phyloP scores from a whole-genome alignment of 2,329 filamentous ascomycete species.

The Pseudocercospora musae region DNA sequence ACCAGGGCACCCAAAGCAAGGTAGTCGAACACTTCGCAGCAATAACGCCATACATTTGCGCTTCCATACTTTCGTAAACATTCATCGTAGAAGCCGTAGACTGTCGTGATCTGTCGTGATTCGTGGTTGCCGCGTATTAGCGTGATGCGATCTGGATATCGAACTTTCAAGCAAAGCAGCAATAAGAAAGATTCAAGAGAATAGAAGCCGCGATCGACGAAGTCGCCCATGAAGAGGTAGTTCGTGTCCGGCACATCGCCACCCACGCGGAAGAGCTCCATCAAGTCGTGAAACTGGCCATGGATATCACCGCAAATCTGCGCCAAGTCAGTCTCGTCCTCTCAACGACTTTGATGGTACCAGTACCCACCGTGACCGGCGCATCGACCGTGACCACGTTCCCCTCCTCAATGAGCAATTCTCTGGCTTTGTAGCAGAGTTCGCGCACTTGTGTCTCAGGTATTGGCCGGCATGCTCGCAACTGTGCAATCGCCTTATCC shows the following conservation, averaged over 20 bases:
- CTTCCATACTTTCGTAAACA: slow-evolving; percentile 94
- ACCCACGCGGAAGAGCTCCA: slow-evolving; percentile 98
- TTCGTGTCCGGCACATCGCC: slow-evolving; percentile 97
- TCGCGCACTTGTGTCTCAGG: slow-evolving; percentile 94
- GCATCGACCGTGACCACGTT: slow-evolving; percentile 95
- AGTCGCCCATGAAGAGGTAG: slow-evolving; percentile 96
- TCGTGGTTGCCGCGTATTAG: slow-evolving; percentile 78
- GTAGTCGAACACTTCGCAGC: slow-evolving; percentile 97
- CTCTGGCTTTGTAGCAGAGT: slow-evolving; percentile 93
- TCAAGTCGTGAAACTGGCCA: slow-evolving; percentile 97
- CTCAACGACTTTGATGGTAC: background rate
- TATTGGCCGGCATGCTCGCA: slow-evolving; percentile 93
- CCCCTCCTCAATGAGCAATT: slow-evolving; percentile 93
- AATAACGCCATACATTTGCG: slow-evolving; percentile 93
- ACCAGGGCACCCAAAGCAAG: slow-evolving; percentile 86
- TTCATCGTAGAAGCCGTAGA: slow-evolving; percentile 98
- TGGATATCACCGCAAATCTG: slow-evolving; percentile 96
- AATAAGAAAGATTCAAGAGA: slow-evolving; percentile 95
- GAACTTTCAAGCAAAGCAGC: slow-evolving; percentile 91
- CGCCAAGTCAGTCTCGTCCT: slow-evolving; percentile 11
- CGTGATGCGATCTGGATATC: slow-evolving; percentile 95
- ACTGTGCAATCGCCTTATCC: slow-evolving; percentile 89
- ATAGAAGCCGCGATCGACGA: slow-evolving; percentile 97
- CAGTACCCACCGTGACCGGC: slow-evolving; percentile 74
- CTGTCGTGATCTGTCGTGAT: slow-evolving; percentile 92